Conservation (phyloP, 208 protist species). For the Leishmania major region DNA sequence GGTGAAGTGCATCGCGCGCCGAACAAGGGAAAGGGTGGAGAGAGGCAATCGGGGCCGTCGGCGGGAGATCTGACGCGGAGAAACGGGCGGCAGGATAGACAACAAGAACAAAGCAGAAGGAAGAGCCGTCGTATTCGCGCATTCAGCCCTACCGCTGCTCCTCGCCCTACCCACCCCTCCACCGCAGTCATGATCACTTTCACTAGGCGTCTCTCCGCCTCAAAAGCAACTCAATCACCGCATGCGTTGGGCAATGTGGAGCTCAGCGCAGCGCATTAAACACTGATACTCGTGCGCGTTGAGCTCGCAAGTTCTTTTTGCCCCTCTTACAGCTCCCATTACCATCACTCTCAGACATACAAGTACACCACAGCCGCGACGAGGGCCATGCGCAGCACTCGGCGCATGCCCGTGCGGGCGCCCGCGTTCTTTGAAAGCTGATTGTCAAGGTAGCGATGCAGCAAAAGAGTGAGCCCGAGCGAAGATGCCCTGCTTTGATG, state of each 20-base stretch:
- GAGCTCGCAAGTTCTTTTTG: not conserved
- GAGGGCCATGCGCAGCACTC: conserved; percentile 36
- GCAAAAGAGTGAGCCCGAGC: conserved; percentile 42
- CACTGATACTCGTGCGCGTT: not conserved
- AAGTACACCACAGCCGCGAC: conserved; percentile 40
- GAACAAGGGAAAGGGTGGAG: not conserved
- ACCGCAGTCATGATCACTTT: not conserved
- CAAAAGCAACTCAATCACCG: not conserved
- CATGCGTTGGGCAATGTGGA: not conserved
- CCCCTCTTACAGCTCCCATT: not conserved
- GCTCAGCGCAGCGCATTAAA: not conserved
- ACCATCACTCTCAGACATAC: conserved; percentile 2
- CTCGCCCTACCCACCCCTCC: not conserved
- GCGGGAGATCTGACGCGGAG: too few species aligned
- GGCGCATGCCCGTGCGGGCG: conserved; percentile 31
- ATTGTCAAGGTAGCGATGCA: conserved; percentile 49
- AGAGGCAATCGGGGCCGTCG: not conserved
- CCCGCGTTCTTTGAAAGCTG: conserved; percentile 39
- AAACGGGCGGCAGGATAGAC: too few species aligned
- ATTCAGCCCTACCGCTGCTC: not conserved
- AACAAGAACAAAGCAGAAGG: not conserved
- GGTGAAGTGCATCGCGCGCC: not conserved
- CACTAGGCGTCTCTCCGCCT: not conserved
- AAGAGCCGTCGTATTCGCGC: not conserved
- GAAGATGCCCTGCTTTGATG: conserved; percentile 31